Percentiles rank a stretch among this genome's conserved stretches.
Conservation (phyloP, 352 stramenopile species). For the Pythium sukuiense region DNA sequence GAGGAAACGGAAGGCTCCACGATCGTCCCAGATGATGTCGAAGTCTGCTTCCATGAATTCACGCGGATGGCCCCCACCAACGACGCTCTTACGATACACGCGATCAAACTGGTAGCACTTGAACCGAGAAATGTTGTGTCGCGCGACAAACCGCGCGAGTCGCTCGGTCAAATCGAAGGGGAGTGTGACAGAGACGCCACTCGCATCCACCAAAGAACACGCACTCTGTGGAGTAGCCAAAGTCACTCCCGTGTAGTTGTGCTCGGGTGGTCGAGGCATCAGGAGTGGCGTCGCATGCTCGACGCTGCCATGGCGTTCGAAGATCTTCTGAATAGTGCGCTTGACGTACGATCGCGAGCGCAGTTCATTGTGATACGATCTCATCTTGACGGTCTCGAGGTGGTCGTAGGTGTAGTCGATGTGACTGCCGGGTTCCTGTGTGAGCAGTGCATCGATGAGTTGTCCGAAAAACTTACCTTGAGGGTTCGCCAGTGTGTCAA, state of each 20-base stretch:
- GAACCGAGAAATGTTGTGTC: slow-evolving; percentile 76
- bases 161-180: slow-evolving; percentile 86
- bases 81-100: slow-evolving; percentile 77
- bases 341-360: slow-evolving; percentile 71
- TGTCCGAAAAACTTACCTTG: slow-evolving; percentile 89
- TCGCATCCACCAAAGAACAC: slow-evolving; percentile 67
- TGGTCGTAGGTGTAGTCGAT: slow-evolving; percentile 89
- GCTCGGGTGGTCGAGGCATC: slow-evolving; percentile 63
- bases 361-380: slow-evolving; percentile 60
- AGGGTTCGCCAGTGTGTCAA: slow-evolving; percentile 86
- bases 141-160: slow-evolving; percentile 75
- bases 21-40: slow-evolving; percentile 85
- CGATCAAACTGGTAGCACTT: slow-evolving; percentile 88
- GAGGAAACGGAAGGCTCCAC: slow-evolving; percentile 58
- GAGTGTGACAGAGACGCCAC: slow-evolving; percentile 78
- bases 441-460: slow-evolving; percentile 77
- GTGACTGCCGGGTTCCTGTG: slow-evolving; percentile 73
- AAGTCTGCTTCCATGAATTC: slow-evolving; percentile 85
- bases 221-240: slow-evolving; percentile 55
- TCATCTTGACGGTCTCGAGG: slow-evolving; percentile 78
- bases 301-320: slow-evolving; percentile 77
- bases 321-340: slow-evolving; percentile 72
- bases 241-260: slow-evolving; percentile 68
- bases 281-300: slow-evolving; percentile 79
- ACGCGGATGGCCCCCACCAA: slow-evolving; percentile 67